Conservation (phyloP, 2,329 filamentous ascomycete species). For the Claviceps monticola region DNA sequence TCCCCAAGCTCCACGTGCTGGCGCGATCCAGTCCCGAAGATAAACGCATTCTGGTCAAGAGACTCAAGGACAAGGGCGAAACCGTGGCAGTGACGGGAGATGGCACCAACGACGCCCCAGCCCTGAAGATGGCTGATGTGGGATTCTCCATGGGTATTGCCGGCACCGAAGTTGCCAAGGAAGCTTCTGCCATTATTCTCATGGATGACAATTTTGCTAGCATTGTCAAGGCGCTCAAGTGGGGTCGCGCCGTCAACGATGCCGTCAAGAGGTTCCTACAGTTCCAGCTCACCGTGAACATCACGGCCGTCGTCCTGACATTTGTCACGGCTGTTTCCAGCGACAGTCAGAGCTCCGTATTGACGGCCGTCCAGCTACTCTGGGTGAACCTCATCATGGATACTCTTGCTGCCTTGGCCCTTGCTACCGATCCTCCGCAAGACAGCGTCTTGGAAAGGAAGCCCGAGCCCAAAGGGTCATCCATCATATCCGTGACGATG, state of each 20-base stretch:
- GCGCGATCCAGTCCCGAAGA: conserved; percentile 65
- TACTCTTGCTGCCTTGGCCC: conserved; percentile 75
- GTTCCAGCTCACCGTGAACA: conserved; percentile 76
- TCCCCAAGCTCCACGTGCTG: conserved; percentile 56
- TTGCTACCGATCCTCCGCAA: conserved; percentile 82
- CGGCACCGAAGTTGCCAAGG: conserved; percentile 72
- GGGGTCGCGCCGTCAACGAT: conserved; percentile 67
- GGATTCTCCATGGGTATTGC: conserved; percentile 80
- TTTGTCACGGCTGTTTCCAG: conserved; percentile 77
- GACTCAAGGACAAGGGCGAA: conserved; percentile 58
- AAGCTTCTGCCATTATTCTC: conserved; percentile 71
- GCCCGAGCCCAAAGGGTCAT: conserved; percentile 41
- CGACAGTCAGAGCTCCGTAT: conserved; percentile 53
- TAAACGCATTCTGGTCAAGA: conserved; percentile 58
- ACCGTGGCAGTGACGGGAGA: conserved; percentile 75
- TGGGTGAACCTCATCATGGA: conserved; percentile 99
- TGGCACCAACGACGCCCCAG: conserved; percentile 72
- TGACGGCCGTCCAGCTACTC: conserved; percentile 80
- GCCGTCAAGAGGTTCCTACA: conserved; percentile 65
- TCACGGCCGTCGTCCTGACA: conserved; percentile 76
- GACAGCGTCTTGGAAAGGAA: conserved; percentile 69
- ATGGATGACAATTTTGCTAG: conserved; percentile 83
- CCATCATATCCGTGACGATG: conserved; percentile 77
- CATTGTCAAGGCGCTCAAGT: conserved; percentile 73
- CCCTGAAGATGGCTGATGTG: conserved; percentile 67